Evolutionary conservation across 768 basidiomycete genomes (phyloP), one percentile per base, ranked within the genome.

Genomic region (Saitozyma podzolica): DNA sequence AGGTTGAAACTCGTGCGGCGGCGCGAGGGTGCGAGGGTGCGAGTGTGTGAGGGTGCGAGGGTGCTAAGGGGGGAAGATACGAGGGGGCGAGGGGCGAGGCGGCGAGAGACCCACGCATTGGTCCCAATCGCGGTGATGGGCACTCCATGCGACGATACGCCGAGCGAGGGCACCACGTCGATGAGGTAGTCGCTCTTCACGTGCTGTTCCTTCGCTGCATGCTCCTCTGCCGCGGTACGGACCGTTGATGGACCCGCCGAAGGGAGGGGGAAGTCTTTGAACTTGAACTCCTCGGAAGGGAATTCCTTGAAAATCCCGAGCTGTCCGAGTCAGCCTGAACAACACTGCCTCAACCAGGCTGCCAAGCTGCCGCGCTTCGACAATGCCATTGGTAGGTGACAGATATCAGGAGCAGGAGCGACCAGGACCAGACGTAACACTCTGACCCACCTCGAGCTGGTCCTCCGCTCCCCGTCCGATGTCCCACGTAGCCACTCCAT

Each of bases 401-500:
- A 29, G 29, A 5, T 29, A 29, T 2, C 29, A 5, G 29, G 29
- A 29, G 29, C 5, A 29, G 29, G 29, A 29, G 29, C 29, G 5
- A 29, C 29, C 29, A 5, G n/a, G n/a, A n/a, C n/a, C n/a, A 29
- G 7, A 11, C 2, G 37, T n/a, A 50, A 6, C 48, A 19, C 4
- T 6, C n/a, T 14, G 13, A 59, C 72, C 54, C 29, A 74, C 70
- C 62, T 78, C 73, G 6, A 75, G 10, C 48, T 72, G 69, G n/a
- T 63, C 74, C n/a, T 74, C 67, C 9, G 62, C 68, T 5, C 68
- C 70, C 20, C 55, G 47, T 0, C 69, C 72, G 45, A 78, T 58
- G 37, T 87, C 85, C 94, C 92, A 97, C 13, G 85, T 83, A 59
- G 89, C 89, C 67, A 94, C 89, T 0, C 90, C 92, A 78, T 97